Evolutionary conservation across 805 yeast genomes (phyloP).

Genomic region (Barnettozyma pratensis): DNA sequence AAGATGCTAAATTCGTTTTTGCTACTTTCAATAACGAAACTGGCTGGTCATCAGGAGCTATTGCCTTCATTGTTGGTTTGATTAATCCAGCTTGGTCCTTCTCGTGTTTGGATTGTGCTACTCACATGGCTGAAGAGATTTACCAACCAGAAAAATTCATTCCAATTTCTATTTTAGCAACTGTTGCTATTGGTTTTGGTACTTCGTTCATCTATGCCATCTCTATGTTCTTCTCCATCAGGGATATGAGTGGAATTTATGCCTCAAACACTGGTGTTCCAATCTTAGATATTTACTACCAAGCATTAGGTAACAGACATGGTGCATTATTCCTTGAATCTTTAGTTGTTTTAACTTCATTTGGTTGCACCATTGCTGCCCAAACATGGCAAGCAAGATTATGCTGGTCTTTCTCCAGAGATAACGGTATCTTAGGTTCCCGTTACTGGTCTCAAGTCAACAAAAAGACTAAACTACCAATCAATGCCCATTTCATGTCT

Average conservation of each 20-base stretch:
- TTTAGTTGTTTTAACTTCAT: slow-evolving; percentile 46
- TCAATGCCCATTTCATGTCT: slow-evolving; percentile 52
- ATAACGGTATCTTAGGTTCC: slow-evolving; percentile 52
- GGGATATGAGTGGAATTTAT: slow-evolving; percentile 42
- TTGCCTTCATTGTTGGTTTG: slow-evolving; percentile 58
- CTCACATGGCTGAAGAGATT: slow-evolving; percentile 68
- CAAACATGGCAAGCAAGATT: slow-evolving; percentile 66
- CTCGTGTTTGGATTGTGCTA: slow-evolving; percentile 61
- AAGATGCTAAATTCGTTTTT: slow-evolving; percentile 47
- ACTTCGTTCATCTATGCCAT: slow-evolving; percentile 48
- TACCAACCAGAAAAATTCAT: slow-evolving; percentile 45
- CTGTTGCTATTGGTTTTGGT: slow-evolving; percentile 57
- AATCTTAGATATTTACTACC: slow-evolving; percentile 54
- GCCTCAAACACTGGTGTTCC: slow-evolving; percentile 52
- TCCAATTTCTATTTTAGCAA: slow-evolving; percentile 54
- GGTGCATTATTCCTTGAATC: slow-evolving; percentile 49
- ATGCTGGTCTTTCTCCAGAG: slow-evolving; percentile 64
- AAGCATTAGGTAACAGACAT: slow-evolving; percentile 44
- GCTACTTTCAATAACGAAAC: slow-evolving; percentile 47
- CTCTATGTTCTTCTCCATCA: slow-evolving; percentile 53
- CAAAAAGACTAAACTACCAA: slow-evolving; percentile 43
- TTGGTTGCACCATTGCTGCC: slow-evolving; percentile 54
- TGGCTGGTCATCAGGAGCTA: slow-evolving; percentile 52
- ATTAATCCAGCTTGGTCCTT: slow-evolving; percentile 66
- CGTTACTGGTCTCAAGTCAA: slow-evolving; percentile 44